Evolutionary conservation across 805 yeast species (phyloP).

Genomic region (Crinitomyces ghanaensis): DNA sequence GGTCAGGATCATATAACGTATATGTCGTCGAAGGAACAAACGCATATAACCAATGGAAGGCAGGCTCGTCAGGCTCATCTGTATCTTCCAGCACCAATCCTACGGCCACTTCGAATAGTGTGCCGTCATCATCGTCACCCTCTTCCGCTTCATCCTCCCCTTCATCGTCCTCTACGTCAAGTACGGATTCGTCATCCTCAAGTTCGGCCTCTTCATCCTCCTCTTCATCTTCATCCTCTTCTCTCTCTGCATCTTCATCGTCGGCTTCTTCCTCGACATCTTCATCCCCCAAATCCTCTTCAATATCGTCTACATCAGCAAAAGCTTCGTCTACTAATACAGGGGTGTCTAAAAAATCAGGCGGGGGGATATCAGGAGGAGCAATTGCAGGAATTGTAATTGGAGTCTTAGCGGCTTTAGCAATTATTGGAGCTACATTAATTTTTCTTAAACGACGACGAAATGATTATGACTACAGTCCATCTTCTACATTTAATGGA

Average conservation of each 20-base stretch:
- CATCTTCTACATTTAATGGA: constrained; percentile 21
- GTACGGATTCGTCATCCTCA: constrained; percentile 7
- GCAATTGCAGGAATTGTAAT: constrained; percentile 54
- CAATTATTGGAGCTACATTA: constrained; percentile 30
- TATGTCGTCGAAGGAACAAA: constrained; percentile 12
- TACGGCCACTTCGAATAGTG: constrained; percentile 15
- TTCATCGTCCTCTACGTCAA: constrained; percentile 7
- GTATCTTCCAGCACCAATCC: constrained; percentile 14
- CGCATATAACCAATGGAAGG: constrained; percentile 11
- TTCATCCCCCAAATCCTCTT: constrained; percentile 15
- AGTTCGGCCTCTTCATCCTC: constrained; percentile 12
- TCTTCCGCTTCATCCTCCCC: constrained; percentile 13
- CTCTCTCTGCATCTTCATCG: constrained; percentile 10
- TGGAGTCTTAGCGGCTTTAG: constrained; percentile 39
- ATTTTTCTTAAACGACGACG: constrained; percentile 35
- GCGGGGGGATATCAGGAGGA: constrained; percentile 29
- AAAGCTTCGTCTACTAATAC: constrained; percentile 19
- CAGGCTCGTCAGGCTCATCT: constrained; percentile 17
- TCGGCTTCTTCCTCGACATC: constrained; percentile 12
- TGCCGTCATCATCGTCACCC: constrained; percentile 13
- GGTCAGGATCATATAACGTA: constrained; percentile 30
- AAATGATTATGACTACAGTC: constrained; percentile 31
- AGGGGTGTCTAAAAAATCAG: constrained; percentile 17
- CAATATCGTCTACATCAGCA: constrained; percentile 22
- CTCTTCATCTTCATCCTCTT: constrained; percentile 9